These are phyloP conservation scores for Agrostemma githago DNA, from an alignment of 148 eudicot species.

Conservation along the genomic window DNA sequence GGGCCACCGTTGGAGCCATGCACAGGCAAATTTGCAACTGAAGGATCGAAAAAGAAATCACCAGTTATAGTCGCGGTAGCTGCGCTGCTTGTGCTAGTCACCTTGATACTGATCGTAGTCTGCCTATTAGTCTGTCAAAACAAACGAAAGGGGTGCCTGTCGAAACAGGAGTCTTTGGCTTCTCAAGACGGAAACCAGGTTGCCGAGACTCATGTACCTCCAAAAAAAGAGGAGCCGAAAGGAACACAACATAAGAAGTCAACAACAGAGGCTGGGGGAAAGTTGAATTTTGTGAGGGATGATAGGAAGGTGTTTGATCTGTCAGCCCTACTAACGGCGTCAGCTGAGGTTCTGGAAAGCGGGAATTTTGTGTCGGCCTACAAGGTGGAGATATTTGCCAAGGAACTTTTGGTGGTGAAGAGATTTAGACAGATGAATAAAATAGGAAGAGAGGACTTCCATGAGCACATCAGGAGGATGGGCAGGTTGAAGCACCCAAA, in stretches of 20 bases:
- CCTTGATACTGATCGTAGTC: constrained; percentile 24
- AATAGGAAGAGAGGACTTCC: constrained; percentile 54
- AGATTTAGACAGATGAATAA: constrained; percentile 72
- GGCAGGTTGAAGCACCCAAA: constrained; percentile 63
- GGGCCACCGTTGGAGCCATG: constrained; percentile 60
- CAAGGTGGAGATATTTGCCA: constrained; percentile 59
- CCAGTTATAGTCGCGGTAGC: constrained; percentile 25
- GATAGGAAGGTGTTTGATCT: constrained; percentile 62
- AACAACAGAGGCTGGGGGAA: constrained; percentile 30
- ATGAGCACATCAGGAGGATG: constrained; percentile 55
- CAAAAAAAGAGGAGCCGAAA: constrained; percentile 13
- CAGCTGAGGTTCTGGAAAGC: constrained; percentile 84
- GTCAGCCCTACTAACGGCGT: constrained; percentile 68
- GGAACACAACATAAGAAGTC: constrained; percentile 19
- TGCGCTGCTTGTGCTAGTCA: constrained; percentile 25
- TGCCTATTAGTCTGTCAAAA: constrained; percentile 23
- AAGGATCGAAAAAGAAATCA: constrained; percentile 17
- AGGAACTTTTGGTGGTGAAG: constrained; percentile 66
- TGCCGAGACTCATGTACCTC: constrained; percentile 14
- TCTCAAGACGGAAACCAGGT: constrained; percentile 17
- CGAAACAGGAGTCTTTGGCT: constrained; percentile 13
- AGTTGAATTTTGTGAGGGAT: constrained; percentile 57
- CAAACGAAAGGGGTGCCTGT: constrained; percentile 17
- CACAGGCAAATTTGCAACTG: constrained; percentile 9
- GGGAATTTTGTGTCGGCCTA: constrained; percentile 77